Evolutionary conservation across 2,329 filamentous ascomycete species (phyloP), one percentile per base, ranked within the genome.

Genomic region (Botryotinia globosa): DNA sequence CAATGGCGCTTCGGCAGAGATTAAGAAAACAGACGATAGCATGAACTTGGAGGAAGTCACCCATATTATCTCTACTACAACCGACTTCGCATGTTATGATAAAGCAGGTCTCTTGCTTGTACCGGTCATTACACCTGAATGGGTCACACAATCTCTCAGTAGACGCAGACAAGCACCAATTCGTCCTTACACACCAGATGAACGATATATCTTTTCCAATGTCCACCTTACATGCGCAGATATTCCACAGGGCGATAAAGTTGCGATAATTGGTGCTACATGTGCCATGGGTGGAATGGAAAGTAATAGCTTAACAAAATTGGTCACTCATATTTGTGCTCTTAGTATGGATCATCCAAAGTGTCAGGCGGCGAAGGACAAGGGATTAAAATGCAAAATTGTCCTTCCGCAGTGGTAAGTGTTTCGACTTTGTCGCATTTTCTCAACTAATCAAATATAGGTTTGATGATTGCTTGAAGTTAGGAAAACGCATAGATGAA

Each of bases 401-500:
- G 93, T 99, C 29, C 85, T 99, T 69, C 96, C 96, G 54, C 96
- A 98, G 80, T 98, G 96, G 93, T 94, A 83, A 48, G 62, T 64
- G 18, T 68, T 56, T 32, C 37, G 6, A 58, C 7, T 25, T 25
- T 42, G 14, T 8, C 10, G n/a, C 32, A 32, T n/a, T 29, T 48
- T 4, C 44, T 61, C 61, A 74, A 67, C 78, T 82, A 75, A 81
- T 72, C n/a, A 42, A 51, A 18, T 37, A 54, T 75, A 94, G 92
- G 94, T 98, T 99, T 80, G 95, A 98, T 78, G 95, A 98, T 81
- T 99, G 96, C 82, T 88, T 99, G 77, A 96, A 93, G 82, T 88
- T 99, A 42, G 94, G 95, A 67, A 94, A 94, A 82, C 90, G 93
- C 73, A 98, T 99, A 77, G 92, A 93, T 77, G 96, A 99, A 81